Base-by-base conservation (phyloP, 345 rosid species). In the Odontarrhena argentea region DNA sequence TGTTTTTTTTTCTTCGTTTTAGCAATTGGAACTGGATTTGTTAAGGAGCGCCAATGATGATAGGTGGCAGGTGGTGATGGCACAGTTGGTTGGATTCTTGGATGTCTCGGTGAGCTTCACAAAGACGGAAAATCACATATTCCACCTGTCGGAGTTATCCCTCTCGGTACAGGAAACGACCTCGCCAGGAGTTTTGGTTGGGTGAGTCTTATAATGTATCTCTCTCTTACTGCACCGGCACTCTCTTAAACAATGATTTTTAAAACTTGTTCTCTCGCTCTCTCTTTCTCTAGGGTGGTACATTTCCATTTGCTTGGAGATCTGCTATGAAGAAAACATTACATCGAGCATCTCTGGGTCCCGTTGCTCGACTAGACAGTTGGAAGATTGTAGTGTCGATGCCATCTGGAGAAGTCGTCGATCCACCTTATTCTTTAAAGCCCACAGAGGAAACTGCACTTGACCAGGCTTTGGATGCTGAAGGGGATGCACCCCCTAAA, bases 21-120 rank as follows among this genome's bases (percentile, higher is more conserved):
- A 59, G 9, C 43, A 46, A 9, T 8, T 32, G 18, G 18, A 9
- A 35, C 9, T 52, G 32, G 32, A 46, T 54, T 4, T 43, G 55
- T 25, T n/a, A 52, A 69, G 32, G 4, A 24, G 54, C 0, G 38
- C 22, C 3, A 2, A 40, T 65, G 35, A 49, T 69, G 70, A 73
- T 74, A 95, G 99, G 99, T 95, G 64, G 99, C 96, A n/a, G 96
- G 99, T 68, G 99, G 97, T 76, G 99, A 95, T 86, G 97, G 96
- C 71, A 91, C 96, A 0, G 96, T 89, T 59, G 99, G 97, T 73
- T 95, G 97, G 96, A 91, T 95, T 55, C 85, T 91, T 32, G 96
- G 96, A 67, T 75, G 90, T 89, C 85, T 95, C 51, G 80, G 87
- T 50, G 88, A 79, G 65, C 96, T 95, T 74, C 37, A 82, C 69